phyloP scores from a whole-genome alignment of 306 rosid species.

The Mimosa bimucronata region DNA sequence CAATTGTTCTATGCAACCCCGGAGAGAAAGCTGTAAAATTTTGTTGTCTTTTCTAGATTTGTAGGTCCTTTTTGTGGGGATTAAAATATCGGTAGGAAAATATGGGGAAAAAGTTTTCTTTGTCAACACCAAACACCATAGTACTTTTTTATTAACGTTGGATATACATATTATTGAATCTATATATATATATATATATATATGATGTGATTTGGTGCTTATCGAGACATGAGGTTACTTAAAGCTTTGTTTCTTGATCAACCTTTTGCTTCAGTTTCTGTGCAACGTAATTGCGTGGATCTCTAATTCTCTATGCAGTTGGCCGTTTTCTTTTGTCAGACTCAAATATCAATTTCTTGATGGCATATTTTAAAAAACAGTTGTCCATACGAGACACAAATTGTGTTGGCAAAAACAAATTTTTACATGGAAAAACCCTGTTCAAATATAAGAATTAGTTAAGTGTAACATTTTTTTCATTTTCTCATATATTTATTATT shows the following conservation, averaged over 20 bases:
- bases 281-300: neutral
- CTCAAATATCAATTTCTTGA: neutral
- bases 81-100: no score
- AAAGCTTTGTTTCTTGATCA: neutral
- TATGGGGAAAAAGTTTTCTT: no score
- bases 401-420: no score
- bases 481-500: no score
- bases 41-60: no score
- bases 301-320: neutral
- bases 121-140: neutral
- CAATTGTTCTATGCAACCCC: slow-evolving; percentile 28
- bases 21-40: slow-evolving; percentile 6
- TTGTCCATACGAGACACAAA: no score
- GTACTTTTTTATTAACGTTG: neutral
- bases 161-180: no score
- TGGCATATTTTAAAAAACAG: no score
- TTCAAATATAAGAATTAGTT: no score
- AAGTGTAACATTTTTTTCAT: no score
- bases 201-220: slow-evolving; percentile 13
- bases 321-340: neutral
- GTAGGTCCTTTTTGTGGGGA: neutral
- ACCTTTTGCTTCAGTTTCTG: neutral
- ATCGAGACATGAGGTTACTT: neutral
- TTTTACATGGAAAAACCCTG: no score
- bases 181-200: neutral